Base-by-base conservation (phyloP, 345 rosid species). In the Citrus inodora region DNA sequence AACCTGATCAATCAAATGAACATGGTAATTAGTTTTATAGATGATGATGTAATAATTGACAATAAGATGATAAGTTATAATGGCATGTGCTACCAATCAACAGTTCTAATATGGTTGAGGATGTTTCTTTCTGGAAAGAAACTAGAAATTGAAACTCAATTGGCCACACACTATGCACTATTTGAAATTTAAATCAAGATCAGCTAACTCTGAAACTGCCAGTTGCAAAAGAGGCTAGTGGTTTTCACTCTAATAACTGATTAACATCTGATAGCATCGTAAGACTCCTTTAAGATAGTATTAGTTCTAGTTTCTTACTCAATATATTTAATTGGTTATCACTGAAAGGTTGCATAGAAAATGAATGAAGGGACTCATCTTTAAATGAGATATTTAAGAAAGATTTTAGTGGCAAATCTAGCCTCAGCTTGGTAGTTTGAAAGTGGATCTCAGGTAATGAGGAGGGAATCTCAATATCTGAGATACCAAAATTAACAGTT, bases 1-100 rank as follows among this genome's bases (percentile, higher is more conserved):
- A 38, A 97, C 98, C 99, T 96, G 56, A 51, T 33, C 14, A 73
- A 56, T 33, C 4, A 71, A 76, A 42, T 10, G 63, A 77, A 53
- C 48, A 72, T 19, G 19, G 27, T 11, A 59, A 51, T 60, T 56
- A 78, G 63, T 35, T 19, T 27, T 21, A 2, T 27, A 28, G 27
- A 77, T 70, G 70, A 67, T 10, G 32, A 55, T 42, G 28, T 19
- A 56, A 38, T 9, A 53, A 35, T 35, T 63, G 66, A 42, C 55
- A 64, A 60, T 10, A 40, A 70, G 24, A 46, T 65, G 1, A 19
- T 33, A 33, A 17, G 69, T 65, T 7, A 16, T 17, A 30, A 30
- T 32, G 17, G 19, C 19, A 33, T 19, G n/a, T 48, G 7, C 37
- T 59, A 70, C 38, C 0, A 37, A 27, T 51, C 55, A 28, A 37